A percentile compares a stretch with the other conserved stretches of the same genome.
Evolutionary conservation across 2,329 filamentous ascomycete genomes (phyloP).

Genomic region (Aspergillus japonicus): DNA sequence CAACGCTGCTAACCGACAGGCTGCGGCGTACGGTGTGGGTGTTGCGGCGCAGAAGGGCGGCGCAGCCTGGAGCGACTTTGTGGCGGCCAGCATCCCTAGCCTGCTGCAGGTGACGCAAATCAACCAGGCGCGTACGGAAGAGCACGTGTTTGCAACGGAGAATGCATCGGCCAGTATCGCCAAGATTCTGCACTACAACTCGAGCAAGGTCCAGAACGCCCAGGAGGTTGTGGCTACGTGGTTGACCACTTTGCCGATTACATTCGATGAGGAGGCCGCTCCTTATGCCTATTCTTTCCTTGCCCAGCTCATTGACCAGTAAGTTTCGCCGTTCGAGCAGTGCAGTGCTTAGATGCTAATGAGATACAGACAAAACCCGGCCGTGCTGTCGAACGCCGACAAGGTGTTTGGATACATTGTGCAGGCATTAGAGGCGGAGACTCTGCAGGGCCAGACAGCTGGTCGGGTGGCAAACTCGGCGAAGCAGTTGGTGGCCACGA

Average conservation of each 20-base stretch:
- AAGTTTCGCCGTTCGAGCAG: slow-evolving; percentile 48
- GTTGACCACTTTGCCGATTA: slow-evolving; percentile 86
- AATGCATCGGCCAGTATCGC: slow-evolving; percentile 96
- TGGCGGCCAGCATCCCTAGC: slow-evolving; percentile 73
- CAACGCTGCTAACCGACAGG: slow-evolving; percentile 89
- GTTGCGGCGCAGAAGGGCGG: slow-evolving; percentile 93
- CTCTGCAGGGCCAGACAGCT: slow-evolving; percentile 80
- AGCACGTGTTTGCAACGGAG: slow-evolving; percentile 95
- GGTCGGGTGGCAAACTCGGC: slow-evolving; percentile 72
- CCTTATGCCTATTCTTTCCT: slow-evolving; percentile 94
- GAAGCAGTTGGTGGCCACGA: slow-evolving; percentile 71
- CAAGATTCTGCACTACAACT: slow-evolving; percentile 92
- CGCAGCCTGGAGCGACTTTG: slow-evolving; percentile 80
- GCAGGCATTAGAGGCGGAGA: slow-evolving; percentile 86
- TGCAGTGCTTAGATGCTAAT: slow-evolving; percentile 4
- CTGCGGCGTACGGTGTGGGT: slow-evolving; percentile 91
- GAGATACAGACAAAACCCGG: slow-evolving; percentile 71
- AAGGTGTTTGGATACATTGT: slow-evolving; percentile 83
- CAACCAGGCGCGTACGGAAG: slow-evolving; percentile 79
- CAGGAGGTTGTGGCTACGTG: slow-evolving; percentile 79
- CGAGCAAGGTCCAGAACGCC: slow-evolving; percentile 69
- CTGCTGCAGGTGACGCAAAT: slow-evolving; percentile 83
- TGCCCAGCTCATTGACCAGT: slow-evolving; percentile 90
- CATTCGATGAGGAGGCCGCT: slow-evolving; percentile 94
- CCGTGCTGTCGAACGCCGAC: slow-evolving; percentile 71